These are phyloP conservation scores for Lasiodiplodia citricola DNA, from an alignment of 2,329 filamentous ascomycete genomes.

Conservation along the genomic window DNA sequence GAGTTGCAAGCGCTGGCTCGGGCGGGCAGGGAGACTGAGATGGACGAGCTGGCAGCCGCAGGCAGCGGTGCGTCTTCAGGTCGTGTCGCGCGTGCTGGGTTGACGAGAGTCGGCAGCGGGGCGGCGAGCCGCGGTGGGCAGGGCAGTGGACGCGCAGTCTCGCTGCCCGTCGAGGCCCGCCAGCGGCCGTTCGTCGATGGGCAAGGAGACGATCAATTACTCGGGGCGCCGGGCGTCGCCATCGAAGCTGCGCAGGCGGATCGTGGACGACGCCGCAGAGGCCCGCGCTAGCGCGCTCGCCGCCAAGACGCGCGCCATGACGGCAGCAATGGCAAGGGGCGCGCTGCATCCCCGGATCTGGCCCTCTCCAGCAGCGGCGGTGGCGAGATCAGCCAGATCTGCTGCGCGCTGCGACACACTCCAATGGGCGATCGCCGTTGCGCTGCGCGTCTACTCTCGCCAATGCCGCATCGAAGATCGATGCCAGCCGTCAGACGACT, in stretches of 20 bases:
- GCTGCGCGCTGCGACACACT: neutral
- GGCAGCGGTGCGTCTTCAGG: neutral
- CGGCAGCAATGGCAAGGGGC: neutral
- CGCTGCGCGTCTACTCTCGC: neutral
- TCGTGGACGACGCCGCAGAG: conserved; percentile 6
- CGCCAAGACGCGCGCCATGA: conserved; percentile 2
- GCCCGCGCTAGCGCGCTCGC: conserved; percentile 5
- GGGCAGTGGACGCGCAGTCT: neutral
- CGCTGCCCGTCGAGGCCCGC: conserved; percentile 11
- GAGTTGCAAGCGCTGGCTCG: neutral
- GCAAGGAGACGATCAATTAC: conserved; percentile 17
- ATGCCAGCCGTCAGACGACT: neutral
- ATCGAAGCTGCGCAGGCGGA: conserved; percentile 6
- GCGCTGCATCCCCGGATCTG: conserved; percentile 1
- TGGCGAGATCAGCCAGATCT: conserved; percentile 20
- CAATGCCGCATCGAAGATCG: conserved; percentile 9
- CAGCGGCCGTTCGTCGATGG: neutral
- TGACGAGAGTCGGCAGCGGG: neutral
- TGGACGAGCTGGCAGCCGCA: neutral
- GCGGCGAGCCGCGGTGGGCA: neutral
- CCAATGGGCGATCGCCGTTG: conserved; percentile 4
- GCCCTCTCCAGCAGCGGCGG: neutral
- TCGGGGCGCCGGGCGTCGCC: conserved; percentile 9
- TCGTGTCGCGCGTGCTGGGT: neutral
- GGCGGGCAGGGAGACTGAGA: neutral